These are phyloP conservation scores for Beauveria rudraprayagi DNA, from an alignment of 2,329 filamentous ascomycete species.

Conservation along the genomic window DNA sequence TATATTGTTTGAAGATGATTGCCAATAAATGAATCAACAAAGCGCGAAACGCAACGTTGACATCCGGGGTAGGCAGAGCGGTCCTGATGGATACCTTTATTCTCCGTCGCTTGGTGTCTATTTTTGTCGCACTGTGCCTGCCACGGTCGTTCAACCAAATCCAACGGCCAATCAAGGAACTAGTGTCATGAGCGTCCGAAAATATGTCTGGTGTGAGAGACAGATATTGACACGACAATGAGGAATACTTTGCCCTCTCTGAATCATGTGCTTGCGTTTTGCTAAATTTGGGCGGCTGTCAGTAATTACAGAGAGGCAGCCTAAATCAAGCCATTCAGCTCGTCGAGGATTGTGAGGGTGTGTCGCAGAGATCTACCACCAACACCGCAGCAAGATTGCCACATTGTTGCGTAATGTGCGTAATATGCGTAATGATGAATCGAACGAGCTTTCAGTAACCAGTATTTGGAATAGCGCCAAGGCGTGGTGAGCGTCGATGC, in stretches of 20 bases:
- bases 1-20: conserved; percentile 9
- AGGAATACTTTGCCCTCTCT: not conserved
- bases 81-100: not conserved
- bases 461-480: conserved; percentile 5
- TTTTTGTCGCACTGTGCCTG: not conserved
- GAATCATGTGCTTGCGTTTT: not conserved
- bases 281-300: not conserved
- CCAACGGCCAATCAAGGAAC: not conserved
- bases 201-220: not conserved
- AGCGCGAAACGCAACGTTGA: not conserved
- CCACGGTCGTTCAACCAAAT: not conserved
- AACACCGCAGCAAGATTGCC: not conserved
- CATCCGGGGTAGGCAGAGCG: not conserved
- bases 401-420: not conserved
- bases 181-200: not conserved
- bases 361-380: not conserved
- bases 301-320: not conserved
- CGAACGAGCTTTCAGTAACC: not conserved
- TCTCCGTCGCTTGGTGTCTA: not conserved
- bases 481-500: not conserved
- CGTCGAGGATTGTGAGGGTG: not conserved
- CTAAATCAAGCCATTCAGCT: conserved; percentile 8
- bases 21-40: conserved; percentile 3
- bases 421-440: not conserved
- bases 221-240: not conserved